Percentiles rank a stretch among this genome's conserved stretches.
phyloP scores from a whole-genome alignment of 192 early-diverging fungal species.

The Podila verticillata region DNA sequence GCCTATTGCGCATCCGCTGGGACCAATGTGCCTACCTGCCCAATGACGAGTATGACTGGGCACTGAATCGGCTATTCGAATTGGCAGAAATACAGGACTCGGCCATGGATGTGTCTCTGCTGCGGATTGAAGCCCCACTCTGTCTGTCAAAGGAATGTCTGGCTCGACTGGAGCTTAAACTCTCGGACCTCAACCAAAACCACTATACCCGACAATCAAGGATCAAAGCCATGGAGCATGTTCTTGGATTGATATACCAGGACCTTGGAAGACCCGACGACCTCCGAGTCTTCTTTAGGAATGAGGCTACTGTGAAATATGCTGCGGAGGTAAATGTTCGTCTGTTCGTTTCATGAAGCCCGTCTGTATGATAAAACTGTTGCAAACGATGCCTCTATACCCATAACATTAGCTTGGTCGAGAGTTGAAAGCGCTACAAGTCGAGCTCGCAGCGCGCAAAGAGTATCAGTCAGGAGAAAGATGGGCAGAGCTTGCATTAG shows the following conservation, averaged over 20 bases:
- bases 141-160: constrained; percentile 54
- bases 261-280: constrained; percentile 15
- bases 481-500: constrained; percentile 20
- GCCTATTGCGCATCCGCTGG: constrained; percentile 36
- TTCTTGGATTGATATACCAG: constrained; percentile 42
- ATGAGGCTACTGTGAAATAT: constrained; percentile 41
- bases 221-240: constrained; percentile 44
- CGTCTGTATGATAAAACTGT: not conserved
- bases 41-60: constrained; percentile 28
- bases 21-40: constrained; percentile 37
- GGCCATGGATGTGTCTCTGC: constrained; percentile 9
- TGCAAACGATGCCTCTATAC: not conserved
- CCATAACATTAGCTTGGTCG: constrained; percentile 28
- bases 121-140: constrained; percentile 46
- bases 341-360: not conserved
- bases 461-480: constrained; percentile 34
- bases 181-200: constrained; percentile 36
- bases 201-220: constrained; percentile 50
- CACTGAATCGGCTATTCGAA: constrained; percentile 28
- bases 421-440: constrained; percentile 32
- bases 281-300: constrained; percentile 24
- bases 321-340: constrained; percentile 33
- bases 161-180: constrained; percentile 38
- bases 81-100: constrained; percentile 14
- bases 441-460: constrained; percentile 38